phyloP scores from a whole-genome alignment of 768 basidiomycete species.

The Amanita muscaria region DNA sequence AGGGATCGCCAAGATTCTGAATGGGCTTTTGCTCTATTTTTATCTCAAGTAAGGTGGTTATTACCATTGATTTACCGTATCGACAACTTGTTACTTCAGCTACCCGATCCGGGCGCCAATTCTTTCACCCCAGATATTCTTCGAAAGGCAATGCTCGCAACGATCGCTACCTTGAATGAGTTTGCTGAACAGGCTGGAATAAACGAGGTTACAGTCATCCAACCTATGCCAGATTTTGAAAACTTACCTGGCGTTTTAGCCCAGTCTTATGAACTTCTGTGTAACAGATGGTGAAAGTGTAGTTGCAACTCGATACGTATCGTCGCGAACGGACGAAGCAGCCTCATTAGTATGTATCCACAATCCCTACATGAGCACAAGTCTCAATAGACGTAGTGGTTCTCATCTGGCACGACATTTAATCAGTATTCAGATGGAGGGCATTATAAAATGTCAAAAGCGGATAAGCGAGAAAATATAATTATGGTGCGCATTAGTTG shows the following conservation, averaged over 20 bases:
- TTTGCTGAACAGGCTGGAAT: constrained; percentile 67
- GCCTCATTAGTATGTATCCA: constrained; percentile 62
- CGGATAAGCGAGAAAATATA: constrained; percentile 92
- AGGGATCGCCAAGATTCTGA: constrained; percentile 97
- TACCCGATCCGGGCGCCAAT: constrained; percentile 70
- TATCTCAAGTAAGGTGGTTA: constrained; percentile 55
- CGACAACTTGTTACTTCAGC: constrained; percentile 30
- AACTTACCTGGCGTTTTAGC: constrained; percentile 47
- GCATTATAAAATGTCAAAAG: constrained; percentile 92
- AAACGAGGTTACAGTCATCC: constrained; percentile 44
- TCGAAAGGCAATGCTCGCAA: constrained; percentile 81
- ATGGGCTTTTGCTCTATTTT: constrained; percentile 91
- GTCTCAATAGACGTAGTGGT: constrained; percentile 49
- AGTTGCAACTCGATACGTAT: constrained; percentile 91
- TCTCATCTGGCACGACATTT: constrained; percentile 91
- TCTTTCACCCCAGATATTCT: constrained; percentile 66
- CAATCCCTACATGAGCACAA: neutral
- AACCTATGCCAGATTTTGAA: neutral
- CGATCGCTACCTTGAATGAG: constrained; percentile 70
- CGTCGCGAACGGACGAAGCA: constrained; percentile 84
- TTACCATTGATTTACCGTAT: constrained; percentile 5
- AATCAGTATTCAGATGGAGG: constrained; percentile 84
- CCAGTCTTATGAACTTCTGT: constrained; percentile 91
- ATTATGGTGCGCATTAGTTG: constrained; percentile 56
- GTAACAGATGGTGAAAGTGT: constrained; percentile 94